Percentiles rank a stretch among this genome's conserved stretches.
Conservation (phyloP, 495 filamentous ascomycete species). For the Copromyces sp. region DNA sequence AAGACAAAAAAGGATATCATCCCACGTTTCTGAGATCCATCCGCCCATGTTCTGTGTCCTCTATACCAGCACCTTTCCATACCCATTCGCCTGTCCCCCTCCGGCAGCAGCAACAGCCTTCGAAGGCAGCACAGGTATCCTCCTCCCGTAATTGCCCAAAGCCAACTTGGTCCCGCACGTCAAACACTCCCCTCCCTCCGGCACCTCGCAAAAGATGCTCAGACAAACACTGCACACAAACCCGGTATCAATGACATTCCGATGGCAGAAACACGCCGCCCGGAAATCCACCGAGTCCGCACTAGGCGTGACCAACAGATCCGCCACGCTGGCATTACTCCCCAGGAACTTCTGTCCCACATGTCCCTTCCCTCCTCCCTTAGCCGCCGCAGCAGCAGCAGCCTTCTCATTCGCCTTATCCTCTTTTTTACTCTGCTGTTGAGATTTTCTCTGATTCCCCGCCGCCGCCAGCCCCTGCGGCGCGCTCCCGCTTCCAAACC, state of each 20-base stretch:
- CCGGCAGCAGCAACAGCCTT: not conserved
- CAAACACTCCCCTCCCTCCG: conserved; percentile 56
- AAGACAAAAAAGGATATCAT: not conserved
- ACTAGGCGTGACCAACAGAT: conserved; percentile 59
- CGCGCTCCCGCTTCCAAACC: conserved; percentile 47
- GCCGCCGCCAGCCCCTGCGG: conserved; percentile 5
- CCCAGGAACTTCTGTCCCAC: conserved; percentile 1
- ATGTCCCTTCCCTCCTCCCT: conserved; percentile 48
- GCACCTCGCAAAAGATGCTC: conserved; percentile 52
- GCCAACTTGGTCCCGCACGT: conserved; percentile 85
- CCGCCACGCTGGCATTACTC: conserved; percentile 10
- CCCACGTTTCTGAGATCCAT: too few relatives aligned
- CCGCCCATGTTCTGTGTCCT: not conserved
- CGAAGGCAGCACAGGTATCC: conserved; percentile 59
- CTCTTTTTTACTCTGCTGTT: not conserved
- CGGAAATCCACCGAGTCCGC: conserved; percentile 90
- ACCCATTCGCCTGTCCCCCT: not conserved
- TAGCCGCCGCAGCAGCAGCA: conserved; percentile 28
- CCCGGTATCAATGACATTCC: conserved; percentile 79
- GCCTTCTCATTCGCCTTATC: not conserved
- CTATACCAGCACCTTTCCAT: not conserved
- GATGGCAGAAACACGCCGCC: conserved; percentile 94
- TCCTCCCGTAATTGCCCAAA: conserved; percentile 60
- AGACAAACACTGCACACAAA: conserved; percentile 95
- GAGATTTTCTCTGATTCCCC: not conserved